A percentile compares a stretch with the other conserved stretches of the same genome.
phyloP scores from a whole-genome alignment of 176 grass and related monocot species.

The Oryza glumipatula region DNA sequence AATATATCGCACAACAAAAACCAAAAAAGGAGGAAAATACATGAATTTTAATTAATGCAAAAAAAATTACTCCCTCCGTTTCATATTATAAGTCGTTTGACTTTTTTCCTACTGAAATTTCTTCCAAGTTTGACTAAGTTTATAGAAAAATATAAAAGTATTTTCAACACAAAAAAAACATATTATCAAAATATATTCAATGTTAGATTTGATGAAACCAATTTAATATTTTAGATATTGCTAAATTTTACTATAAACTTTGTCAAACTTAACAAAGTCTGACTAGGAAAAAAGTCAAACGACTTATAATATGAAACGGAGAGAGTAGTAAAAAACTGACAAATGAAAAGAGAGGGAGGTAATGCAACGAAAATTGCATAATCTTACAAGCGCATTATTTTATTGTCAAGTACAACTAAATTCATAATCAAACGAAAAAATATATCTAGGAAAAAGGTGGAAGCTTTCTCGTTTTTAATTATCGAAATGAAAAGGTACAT shows the following conservation, averaged over 20 bases:
- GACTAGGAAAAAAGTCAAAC: too few species aligned
- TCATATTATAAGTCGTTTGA: too few species aligned
- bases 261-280: too few species aligned
- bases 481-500: background rate
- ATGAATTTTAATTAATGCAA: conserved; percentile 9
- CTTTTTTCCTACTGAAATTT: too few species aligned
- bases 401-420: conserved; percentile 12
- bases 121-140: too few species aligned
- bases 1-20: conserved; percentile 23
- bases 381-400: background rate
- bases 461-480: background rate
- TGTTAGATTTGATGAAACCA: too few species aligned
- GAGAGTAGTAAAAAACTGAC: background rate
- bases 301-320: too few species aligned
- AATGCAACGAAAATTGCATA: conserved; percentile 11
- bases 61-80: background rate
- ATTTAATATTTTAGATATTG: too few species aligned
- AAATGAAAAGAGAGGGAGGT: conserved; percentile 20
- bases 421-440: background rate
- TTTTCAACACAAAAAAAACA: too few species aligned
- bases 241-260: too few species aligned
- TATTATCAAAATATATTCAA: too few species aligned
- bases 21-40: background rate
- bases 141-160: too few species aligned
- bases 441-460: background rate